Evolutionary conservation across 345 rosid species (phyloP).

Genomic region (Moricandia arvensis): DNA sequence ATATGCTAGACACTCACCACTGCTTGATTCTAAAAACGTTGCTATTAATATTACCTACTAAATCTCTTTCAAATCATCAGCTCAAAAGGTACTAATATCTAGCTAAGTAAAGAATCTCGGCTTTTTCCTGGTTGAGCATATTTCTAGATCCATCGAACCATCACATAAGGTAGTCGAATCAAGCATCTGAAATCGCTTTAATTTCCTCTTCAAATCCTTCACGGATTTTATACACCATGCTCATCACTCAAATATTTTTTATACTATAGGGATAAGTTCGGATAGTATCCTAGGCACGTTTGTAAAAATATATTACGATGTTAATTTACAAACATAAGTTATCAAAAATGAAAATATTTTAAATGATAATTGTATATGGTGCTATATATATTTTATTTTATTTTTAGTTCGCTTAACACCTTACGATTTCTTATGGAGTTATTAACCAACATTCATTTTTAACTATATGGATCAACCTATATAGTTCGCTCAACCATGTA

Average conservation of each 20-base stretch:
- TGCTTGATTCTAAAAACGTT: slow-evolving; percentile 16
- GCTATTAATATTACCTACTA: slow-evolving; percentile 25
- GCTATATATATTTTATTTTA: neutral
- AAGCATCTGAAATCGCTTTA: slow-evolving; percentile 34
- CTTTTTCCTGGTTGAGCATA: slow-evolving; percentile 15
- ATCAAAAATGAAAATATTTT: too few relatives aligned
- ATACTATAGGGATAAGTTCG: neutral
- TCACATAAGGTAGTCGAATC: slow-evolving; percentile 31
- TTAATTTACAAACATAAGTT: neutral
- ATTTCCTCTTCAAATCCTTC: slow-evolving; percentile 27
- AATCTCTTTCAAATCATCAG: slow-evolving; percentile 32
- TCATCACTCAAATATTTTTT: slow-evolving; percentile 7
- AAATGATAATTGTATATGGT: too few relatives aligned
- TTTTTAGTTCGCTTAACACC: neutral
- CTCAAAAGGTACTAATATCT: slow-evolving; percentile 24
- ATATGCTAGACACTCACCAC: slow-evolving; percentile 19
- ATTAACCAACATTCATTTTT: too few relatives aligned
- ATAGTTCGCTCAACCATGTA: too few relatives aligned
- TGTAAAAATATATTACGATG: slow-evolving; percentile 10
- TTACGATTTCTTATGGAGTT: too few relatives aligned
- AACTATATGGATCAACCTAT: too few relatives aligned
- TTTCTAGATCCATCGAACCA: slow-evolving; percentile 36
- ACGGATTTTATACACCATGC: slow-evolving; percentile 26
- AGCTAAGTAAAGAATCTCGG: slow-evolving; percentile 37
- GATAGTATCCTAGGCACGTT: neutral